Evolutionary conservation across 306 rosid species (phyloP), one percentile per base, ranked within the genome.

Genomic region (Ziziphus jujuba): DNA sequence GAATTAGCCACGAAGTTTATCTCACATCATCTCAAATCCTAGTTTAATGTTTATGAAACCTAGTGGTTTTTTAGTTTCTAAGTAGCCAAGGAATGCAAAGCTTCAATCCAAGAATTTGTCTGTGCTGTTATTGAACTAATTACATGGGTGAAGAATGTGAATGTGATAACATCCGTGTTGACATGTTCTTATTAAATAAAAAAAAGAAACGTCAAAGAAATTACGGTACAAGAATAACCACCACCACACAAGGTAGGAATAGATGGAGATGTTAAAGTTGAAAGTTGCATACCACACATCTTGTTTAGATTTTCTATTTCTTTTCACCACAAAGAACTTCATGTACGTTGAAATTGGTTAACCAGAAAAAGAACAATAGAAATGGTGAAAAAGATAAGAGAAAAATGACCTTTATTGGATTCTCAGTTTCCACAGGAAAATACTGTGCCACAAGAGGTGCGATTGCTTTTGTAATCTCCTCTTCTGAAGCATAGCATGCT

Each of bases 401-500:
- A 13, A 22, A 65, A 59, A 23, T 74, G 70, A 90, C 99, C 95
- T 90, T 93, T 44, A 65, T 81, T 16, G 97, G 95, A 73, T 49
- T 87, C 72, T 79, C 66, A 66, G 87, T 77, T 72, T 86, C 92
- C 62, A 36, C 73, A 9, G 97, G 95, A 80, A 93, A 93, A 79
- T 90, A 62, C 65, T 75, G 78, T 72, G 72, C 90, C 66, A 93
- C 84, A 36, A 93, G 89, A 73, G 95, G 95, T 66, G 70, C 72
- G 53, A 90, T 83, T 68, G 95, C 91, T 73, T 61, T 90, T 50
- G 96, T 72, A 74, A 93, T 93, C 65, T 93, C 98, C 74, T 93
- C 98, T 78, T 88, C 93, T 55, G 97, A 93, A 69, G 99, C 91
- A 82, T 93, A 93, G 86, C 99, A 93, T 9, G 97, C 61, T 55